A percentile compares a stretch with the other conserved stretches of the same genome.
These are phyloP conservation scores for Pythium aquatile DNA, from an alignment of 352 stramenopile species.

Conservation along the genomic window DNA sequence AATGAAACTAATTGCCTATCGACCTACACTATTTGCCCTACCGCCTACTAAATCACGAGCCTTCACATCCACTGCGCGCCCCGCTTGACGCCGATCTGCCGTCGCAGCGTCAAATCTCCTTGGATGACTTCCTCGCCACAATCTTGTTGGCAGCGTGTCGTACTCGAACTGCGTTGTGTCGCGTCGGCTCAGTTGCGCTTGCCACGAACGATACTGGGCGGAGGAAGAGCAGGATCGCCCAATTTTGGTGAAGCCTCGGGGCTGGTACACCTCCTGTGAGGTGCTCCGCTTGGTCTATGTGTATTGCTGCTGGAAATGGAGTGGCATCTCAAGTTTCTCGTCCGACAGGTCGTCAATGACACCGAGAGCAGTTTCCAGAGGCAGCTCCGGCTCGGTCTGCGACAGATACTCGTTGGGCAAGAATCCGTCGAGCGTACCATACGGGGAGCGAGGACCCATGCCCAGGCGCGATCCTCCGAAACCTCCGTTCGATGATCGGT, in stretches of 20 bases:
- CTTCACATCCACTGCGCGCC: neutral
- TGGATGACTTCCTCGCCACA: neutral
- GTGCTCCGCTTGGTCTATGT: slow-evolving; percentile 30
- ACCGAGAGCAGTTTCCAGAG: slow-evolving; percentile 42
- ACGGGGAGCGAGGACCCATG: slow-evolving; percentile 28
- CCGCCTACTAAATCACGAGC: neutral
- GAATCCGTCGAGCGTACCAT: slow-evolving; percentile 63
- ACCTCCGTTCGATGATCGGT: slow-evolving; percentile 18
- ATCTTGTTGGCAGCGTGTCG: neutral
- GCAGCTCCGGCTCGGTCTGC: slow-evolving; percentile 43
- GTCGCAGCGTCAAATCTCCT: neutral
- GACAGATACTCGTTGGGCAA: slow-evolving; percentile 53
- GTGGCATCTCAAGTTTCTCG: slow-evolving; percentile 23
- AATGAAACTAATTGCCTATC: slow-evolving; percentile 30
- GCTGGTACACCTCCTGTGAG: slow-evolving; percentile 12
- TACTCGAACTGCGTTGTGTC: neutral
- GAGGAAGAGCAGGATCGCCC: neutral
- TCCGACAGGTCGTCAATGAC: slow-evolving; percentile 37
- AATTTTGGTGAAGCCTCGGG: slow-evolving; percentile 2
- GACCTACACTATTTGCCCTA: slow-evolving; percentile 29
- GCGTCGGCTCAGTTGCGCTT: neutral
- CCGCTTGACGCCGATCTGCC: neutral
- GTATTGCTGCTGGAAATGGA: slow-evolving; percentile 34
- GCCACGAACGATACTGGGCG: neutral
- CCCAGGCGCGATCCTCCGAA: slow-evolving; percentile 22